Conservation (phyloP, 2,329 filamentous ascomycete genomes). For the Neofusicoccum cordaticola region DNA sequence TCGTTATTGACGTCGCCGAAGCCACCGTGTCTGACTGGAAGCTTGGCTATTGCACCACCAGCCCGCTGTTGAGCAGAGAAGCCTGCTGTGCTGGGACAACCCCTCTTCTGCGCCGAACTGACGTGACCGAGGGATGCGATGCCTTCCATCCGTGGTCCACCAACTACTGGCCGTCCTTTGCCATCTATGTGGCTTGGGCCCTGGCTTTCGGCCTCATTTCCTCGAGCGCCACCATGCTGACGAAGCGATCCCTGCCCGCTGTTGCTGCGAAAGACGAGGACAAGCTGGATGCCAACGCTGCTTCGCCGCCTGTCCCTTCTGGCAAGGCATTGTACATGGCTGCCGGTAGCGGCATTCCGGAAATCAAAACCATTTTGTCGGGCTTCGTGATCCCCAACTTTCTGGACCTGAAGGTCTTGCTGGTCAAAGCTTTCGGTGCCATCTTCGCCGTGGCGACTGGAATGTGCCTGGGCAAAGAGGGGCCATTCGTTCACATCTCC, state of each 20-base stretch:
- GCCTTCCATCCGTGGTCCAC: slow-evolving; percentile 46
- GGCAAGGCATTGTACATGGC: slow-evolving; percentile 60
- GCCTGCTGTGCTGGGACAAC: slow-evolving; percentile 46
- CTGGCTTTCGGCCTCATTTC: slow-evolving; percentile 51
- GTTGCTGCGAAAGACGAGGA: slow-evolving; percentile 34
- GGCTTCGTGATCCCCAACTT: slow-evolving; percentile 61
- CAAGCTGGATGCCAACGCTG: slow-evolving; percentile 22
- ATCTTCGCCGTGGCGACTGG: slow-evolving; percentile 58
- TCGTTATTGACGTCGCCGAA: slow-evolving; percentile 54
- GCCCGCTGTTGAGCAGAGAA: slow-evolving; percentile 48
- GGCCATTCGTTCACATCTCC: slow-evolving; percentile 61
- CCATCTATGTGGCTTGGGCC: slow-evolving; percentile 50
- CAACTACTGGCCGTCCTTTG: slow-evolving; percentile 43
- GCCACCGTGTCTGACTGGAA: slow-evolving; percentile 58
- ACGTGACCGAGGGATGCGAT: slow-evolving; percentile 34
- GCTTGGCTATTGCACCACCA: slow-evolving; percentile 52
- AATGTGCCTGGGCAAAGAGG: slow-evolving; percentile 62
- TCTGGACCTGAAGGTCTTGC: slow-evolving; percentile 53
- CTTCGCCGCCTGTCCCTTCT: slow-evolving; percentile 21
- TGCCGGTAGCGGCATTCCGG: slow-evolving; percentile 58
- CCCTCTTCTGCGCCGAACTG: slow-evolving; percentile 27
- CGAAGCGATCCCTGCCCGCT: slow-evolving; percentile 49
- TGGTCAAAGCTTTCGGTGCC: slow-evolving; percentile 58
- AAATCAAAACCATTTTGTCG: slow-evolving; percentile 61
- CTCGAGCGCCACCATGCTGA: slow-evolving; percentile 49